Evolutionary conservation across 2,329 filamentous ascomycete species (phyloP), one percentile per base, ranked within the genome.

Genomic region (Chaetothyriales sp.): DNA sequence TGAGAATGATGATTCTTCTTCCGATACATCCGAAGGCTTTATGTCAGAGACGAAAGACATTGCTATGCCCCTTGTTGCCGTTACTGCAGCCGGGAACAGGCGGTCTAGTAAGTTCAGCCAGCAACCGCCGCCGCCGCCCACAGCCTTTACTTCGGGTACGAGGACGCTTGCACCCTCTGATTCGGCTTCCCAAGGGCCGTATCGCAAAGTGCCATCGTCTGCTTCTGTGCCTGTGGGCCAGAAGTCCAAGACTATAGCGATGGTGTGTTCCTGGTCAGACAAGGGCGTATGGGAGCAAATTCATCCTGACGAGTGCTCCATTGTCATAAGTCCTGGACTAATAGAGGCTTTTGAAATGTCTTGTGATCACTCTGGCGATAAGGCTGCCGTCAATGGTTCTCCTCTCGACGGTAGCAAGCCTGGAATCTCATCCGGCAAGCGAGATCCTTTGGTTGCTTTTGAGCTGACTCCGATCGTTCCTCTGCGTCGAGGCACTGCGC

Each of bases 401-500:
- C 57, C 18, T 49, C 56, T 44, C 15, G 32, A 10, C 36, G 48
- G 26, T 32, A 39, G 10, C 32, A 39, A 39, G 32, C 32, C 32
- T 15, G 32, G 49, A 43, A 32, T 46, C 22, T 48, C 55, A 10
- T 56, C 65, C 52, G 58, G 61, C 2, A 48, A 56, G 56, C 60
- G 62, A 57, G 70, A 71, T 51, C 79, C 78, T 28, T 67, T 82
- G 28, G 67, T 82, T 53, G 84, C 83, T 5, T 77, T 95, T 32
- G 87, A 95, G 62, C 78, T 98, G 43, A 96, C 90, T 0, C 92
- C 92, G 0, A 73, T 95, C 39, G 90, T 96, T 6, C 84, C 89
- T 58, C 81, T 96, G 54, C 80, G 90, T 55, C 84, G 90, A 61
- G 92, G 89, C 60, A 98, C 88, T 19, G 86, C 85, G 2, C 78